phyloP scores from a whole-genome alignment of 805 yeast genomes.

The Ogataea ramenticola region DNA sequence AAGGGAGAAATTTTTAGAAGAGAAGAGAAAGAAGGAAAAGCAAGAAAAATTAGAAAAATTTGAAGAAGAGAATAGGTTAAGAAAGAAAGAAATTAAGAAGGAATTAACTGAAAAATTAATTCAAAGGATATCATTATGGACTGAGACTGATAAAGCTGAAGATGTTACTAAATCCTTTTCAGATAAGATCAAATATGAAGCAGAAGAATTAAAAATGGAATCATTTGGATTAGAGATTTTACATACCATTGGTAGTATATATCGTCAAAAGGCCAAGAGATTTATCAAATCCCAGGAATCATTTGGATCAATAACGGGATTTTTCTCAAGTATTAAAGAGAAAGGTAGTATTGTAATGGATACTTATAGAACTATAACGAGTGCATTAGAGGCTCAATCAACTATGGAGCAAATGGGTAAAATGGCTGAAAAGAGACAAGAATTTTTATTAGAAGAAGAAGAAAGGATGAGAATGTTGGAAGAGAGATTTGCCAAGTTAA shows the following conservation, averaged over 20 bases:
- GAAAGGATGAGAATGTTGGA: slow-evolving; percentile 32
- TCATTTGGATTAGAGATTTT: slow-evolving; percentile 89
- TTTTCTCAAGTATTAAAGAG: slow-evolving; percentile 74
- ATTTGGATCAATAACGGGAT: slow-evolving; percentile 65
- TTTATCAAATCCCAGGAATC: slow-evolving; percentile 62
- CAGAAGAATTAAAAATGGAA: slow-evolving; percentile 84
- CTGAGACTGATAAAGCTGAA: slow-evolving; percentile 53
- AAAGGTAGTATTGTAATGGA: slow-evolving; percentile 79
- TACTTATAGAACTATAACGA: slow-evolving; percentile 72
- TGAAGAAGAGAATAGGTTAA: slow-evolving; percentile 70
- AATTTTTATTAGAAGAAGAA: slow-evolving; percentile 18
- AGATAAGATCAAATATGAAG: slow-evolving; percentile 49
- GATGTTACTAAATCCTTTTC: slow-evolving; percentile 54
- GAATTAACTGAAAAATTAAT: slow-evolving; percentile 45
- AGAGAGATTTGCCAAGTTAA: slow-evolving; percentile 22
- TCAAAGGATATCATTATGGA: slow-evolving; percentile 34
- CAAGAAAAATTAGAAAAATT: slow-evolving; percentile 53
- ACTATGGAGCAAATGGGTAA: slow-evolving; percentile 68
- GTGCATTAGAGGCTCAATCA: slow-evolving; percentile 83
- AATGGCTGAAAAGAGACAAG: slow-evolving; percentile 49
- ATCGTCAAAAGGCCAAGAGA: slow-evolving; percentile 67
- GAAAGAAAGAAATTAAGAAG: slow-evolving; percentile 44
- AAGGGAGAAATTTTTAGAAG: slow-evolving; percentile 20
- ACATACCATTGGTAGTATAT: slow-evolving; percentile 75
- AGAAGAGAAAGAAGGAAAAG: slow-evolving; percentile 26